Evolutionary conservation across 371 early-diverging fungal genomes (phyloP), one percentile per base, ranked within the genome.

Genomic region (Mortierella sp.): DNA sequence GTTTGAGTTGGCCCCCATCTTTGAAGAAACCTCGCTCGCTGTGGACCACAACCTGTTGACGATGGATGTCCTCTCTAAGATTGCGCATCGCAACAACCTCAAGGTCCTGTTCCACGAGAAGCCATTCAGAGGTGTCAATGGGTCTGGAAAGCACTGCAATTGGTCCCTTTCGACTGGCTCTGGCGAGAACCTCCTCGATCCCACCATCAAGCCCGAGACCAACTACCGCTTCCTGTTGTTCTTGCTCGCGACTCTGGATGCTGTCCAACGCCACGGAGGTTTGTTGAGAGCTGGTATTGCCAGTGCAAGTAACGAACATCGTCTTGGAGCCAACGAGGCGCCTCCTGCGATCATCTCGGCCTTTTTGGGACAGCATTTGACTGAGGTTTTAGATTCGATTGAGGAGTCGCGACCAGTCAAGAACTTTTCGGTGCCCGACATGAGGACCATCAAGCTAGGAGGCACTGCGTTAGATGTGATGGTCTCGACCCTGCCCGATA

Each of bases 141-240:
- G 99, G 43, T 96, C 96, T 46, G 98, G 99, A 80, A 99, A 99
- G 93, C 99, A 98, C 91, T 97, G 97, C 94, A 99, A 99, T 95
- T 99, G 98, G 98, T 95, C 98, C 82, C 87, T 99, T 83, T 95
- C 96, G 70, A 98, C 98, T 27, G 97, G 97, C 90, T 88, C 89
- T 51, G 99, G 98, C 75, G 96, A 96, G 81, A 99, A 99, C 91
- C 89, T 99, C 86, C 91, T 99, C 75, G 97, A 97, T 81, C 99
- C 98, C 75, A 94, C 96, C 16, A 88, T 93, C 85, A 93, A 92
- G 54, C 98, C 98, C 63, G 98, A 98, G 91, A 95, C 94, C 88
- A 98, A 98, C 94, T 95, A 94, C 90, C 96, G 96, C 55, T 99
- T 99, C 95, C 90, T 99, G 78, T 79, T 98, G 77, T 95, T 97